Percentiles rank a stretch among this genome's conserved stretches.
These are phyloP conservation scores for Suillus brevipes DNA, from an alignment of 768 basidiomycete species.

Conservation along the genomic window DNA sequence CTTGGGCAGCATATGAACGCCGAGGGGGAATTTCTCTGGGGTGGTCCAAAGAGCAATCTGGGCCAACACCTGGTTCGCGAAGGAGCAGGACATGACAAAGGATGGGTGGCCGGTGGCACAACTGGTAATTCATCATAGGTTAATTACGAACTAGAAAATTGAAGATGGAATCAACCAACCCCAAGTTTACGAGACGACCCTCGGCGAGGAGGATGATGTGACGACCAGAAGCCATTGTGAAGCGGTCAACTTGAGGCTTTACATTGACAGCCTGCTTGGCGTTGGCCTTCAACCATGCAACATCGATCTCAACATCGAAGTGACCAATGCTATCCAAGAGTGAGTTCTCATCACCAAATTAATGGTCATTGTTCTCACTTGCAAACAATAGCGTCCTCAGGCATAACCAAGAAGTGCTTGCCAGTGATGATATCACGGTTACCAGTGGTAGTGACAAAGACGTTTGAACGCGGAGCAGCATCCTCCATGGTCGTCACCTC, in stretches of 20 bases:
- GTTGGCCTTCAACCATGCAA: conserved; percentile 96
- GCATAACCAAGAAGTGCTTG: conserved; percentile 92
- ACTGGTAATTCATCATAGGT: conserved; percentile 35
- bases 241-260: conserved; percentile 99
- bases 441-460: conserved; percentile 98
- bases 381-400: conserved; percentile 97
- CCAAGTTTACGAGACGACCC: conserved; percentile 98
- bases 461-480: conserved; percentile 81
- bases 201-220: conserved; percentile 98
- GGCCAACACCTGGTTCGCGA: conserved; percentile 97
- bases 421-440: conserved; percentile 96
- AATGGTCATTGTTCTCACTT: conserved; percentile 61
- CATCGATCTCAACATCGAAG: conserved; percentile 91
- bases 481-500: conserved; percentile 99
- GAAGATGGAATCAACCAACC: conserved; percentile 45
- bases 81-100: conserved; percentile 99
- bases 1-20: conserved; percentile 98
- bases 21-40: conserved; percentile 88
- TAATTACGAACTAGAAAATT: background rate
- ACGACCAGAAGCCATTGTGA: conserved; percentile 86
- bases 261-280: conserved; percentile 82
- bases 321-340: conserved; percentile 65
- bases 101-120: conserved; percentile 99
- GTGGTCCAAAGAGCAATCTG: conserved; percentile 98
- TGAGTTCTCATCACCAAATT: conserved; percentile 14